Percentiles rank a stretch among this genome's conserved stretches.
Conservation (phyloP, 1,284 basidiomycete species). For the Heterobasidion irregulare region DNA sequence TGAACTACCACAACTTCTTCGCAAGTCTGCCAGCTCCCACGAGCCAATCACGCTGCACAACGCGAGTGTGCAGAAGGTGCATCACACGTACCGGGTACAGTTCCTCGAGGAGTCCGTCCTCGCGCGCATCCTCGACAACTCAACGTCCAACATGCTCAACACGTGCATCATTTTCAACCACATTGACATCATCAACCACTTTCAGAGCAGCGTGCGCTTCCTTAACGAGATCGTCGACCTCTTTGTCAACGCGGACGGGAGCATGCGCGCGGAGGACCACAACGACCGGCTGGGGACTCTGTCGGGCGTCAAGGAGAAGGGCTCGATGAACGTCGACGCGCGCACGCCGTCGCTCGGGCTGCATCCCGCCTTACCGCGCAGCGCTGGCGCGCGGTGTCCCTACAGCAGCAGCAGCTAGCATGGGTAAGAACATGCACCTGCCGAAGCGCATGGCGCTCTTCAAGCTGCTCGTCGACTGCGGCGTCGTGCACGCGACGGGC, state of each 20-base stretch:
- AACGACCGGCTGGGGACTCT: constrained; percentile 19
- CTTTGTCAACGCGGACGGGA: constrained; percentile 65
- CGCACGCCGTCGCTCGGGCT: background rate
- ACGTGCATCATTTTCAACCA: constrained; percentile 99
- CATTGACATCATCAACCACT: constrained; percentile 92
- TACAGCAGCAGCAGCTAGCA: constrained; percentile 86
- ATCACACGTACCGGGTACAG: constrained; percentile 93
- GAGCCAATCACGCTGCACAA: constrained; percentile 82
- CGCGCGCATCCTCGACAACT: constrained; percentile 90
- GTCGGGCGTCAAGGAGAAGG: constrained; percentile 15
- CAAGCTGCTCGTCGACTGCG: constrained; percentile 82
- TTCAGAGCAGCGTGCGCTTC: constrained; percentile 74
- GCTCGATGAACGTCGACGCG: constrained; percentile 22
- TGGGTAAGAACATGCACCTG: constrained; percentile 96
- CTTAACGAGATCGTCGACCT: constrained; percentile 72
- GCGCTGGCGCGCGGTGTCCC: constrained; percentile 65
- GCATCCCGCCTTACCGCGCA: background rate
- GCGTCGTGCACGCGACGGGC: constrained; percentile 74
- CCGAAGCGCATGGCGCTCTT: constrained; percentile 85
- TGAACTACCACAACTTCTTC: constrained; percentile 94
- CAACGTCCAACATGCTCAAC: constrained; percentile 95
- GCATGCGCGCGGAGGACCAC: constrained; percentile 26
- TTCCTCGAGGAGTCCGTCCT: constrained; percentile 98
- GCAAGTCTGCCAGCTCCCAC: constrained; percentile 75
- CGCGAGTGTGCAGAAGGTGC: constrained; percentile 73